These are phyloP conservation scores for Quercus phellos DNA, from an alignment of 331 rosid species.

Conservation along the genomic window DNA sequence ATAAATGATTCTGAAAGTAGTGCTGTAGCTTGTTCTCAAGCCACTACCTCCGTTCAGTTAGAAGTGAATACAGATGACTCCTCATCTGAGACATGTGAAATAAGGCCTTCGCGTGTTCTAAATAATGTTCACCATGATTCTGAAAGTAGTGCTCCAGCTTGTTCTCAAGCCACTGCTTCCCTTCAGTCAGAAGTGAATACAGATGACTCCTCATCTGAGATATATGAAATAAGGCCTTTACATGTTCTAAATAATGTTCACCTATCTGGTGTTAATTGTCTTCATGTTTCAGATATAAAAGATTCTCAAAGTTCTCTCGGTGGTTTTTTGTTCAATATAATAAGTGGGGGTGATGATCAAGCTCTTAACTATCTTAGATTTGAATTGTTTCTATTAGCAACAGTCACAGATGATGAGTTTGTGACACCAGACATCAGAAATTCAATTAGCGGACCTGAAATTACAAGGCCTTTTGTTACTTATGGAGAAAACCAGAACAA, in stretches of 20 bases:
- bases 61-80: constrained; percentile 35
- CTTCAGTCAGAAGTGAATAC: constrained; percentile 25
- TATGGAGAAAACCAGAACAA: constrained; percentile 26
- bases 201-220: constrained; percentile 37
- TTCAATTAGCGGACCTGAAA: constrained; percentile 24
- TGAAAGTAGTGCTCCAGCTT: too few relatives aligned
- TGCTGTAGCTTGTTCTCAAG: constrained; percentile 19
- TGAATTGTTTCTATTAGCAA: constrained; percentile 41
- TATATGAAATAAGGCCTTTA: constrained; percentile 65
- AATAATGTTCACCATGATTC: constrained; percentile 47
- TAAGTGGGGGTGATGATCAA: constrained; percentile 97
- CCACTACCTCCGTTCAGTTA: constrained; percentile 24
- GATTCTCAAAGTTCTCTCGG: constrained; percentile 27
- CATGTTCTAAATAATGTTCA: constrained; percentile 53
- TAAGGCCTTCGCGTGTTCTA: constrained; percentile 55
- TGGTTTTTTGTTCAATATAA: constrained; percentile 41
- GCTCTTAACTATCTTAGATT: constrained; percentile 61
- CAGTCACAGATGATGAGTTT: constrained; percentile 24
- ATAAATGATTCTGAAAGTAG: constrained; percentile 31
- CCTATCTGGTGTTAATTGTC: constrained; percentile 94
- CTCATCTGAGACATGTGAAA: constrained; percentile 48
- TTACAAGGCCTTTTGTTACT: constrained; percentile 19
- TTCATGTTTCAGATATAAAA: constrained; percentile 66
- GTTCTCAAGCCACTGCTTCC: constrained; percentile 17
- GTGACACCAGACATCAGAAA: constrained; percentile 19